Conservation (phyloP, 2,329 filamentous ascomycete species). For the Exophiala aquamarina region DNA sequence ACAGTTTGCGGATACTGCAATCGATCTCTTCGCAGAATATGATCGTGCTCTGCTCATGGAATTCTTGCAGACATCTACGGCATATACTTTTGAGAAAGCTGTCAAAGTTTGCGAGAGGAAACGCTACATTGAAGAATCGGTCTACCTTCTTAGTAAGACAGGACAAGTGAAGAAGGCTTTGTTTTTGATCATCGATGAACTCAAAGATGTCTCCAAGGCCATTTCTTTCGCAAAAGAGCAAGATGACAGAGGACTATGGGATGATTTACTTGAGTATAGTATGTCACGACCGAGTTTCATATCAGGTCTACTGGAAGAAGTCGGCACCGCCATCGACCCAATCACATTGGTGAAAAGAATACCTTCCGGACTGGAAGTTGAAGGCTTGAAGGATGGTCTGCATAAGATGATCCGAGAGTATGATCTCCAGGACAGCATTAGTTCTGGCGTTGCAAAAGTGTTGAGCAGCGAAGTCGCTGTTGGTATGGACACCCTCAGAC, state of each 20-base stretch:
- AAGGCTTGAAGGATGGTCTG: slow-evolving; percentile 83
- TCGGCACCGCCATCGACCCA: slow-evolving; percentile 89
- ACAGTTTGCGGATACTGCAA: slow-evolving; percentile 80
- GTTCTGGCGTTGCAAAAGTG: slow-evolving; percentile 82
- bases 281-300: slow-evolving; percentile 99
- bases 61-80: slow-evolving; percentile 79
- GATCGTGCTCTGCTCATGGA: slow-evolving; percentile 80
- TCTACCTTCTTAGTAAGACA: slow-evolving; percentile 92
- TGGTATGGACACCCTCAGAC: slow-evolving; percentile 77
- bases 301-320: slow-evolving; percentile 84
- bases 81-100: slow-evolving; percentile 78
- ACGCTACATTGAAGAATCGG: slow-evolving; percentile 87
- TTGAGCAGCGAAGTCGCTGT: slow-evolving; percentile 81
- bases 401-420: slow-evolving; percentile 92
- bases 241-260: slow-evolving; percentile 89
- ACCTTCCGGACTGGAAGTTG: slow-evolving; percentile 87
- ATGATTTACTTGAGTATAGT: slow-evolving; percentile 88
- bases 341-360: slow-evolving; percentile 88
- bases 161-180: slow-evolving; percentile 90
- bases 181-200: slow-evolving; percentile 88
- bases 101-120: slow-evolving; percentile 74
- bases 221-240: slow-evolving; percentile 95
- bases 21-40: slow-evolving; percentile 82
- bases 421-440: slow-evolving; percentile 92
- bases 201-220: slow-evolving; percentile 86